A percentile compares a stretch with the other conserved stretches of the same genome.
phyloP scores from a whole-genome alignment of 2,329 filamentous ascomycete genomes.

The Fusarium veterinarium region DNA sequence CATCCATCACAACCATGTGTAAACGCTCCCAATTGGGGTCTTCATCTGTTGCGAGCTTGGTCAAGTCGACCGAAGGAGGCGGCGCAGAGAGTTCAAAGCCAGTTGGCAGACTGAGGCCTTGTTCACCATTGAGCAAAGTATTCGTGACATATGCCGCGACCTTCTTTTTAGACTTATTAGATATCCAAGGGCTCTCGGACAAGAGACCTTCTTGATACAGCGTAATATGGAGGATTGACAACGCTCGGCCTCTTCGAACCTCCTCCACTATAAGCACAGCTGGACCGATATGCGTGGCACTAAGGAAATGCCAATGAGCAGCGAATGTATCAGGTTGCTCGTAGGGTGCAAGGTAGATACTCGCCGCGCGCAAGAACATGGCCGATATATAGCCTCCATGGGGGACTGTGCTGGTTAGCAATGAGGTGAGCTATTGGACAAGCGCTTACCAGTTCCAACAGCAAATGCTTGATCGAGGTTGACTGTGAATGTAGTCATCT shows the following conservation, averaged over 20 bases:
- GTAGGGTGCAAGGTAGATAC: slow-evolving; percentile 48
- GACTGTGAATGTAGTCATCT: slow-evolving; percentile 19
- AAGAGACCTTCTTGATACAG: slow-evolving; percentile 55
- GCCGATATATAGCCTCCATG: slow-evolving; percentile 60
- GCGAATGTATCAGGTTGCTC: slow-evolving; percentile 54
- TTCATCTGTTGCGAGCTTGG: not conserved
- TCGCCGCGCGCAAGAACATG: slow-evolving; percentile 53
- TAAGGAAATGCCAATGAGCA: slow-evolving; percentile 56
- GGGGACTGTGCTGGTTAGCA: slow-evolving; percentile 48
- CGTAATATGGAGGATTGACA: slow-evolving; percentile 56
- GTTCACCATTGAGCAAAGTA: slow-evolving; percentile 40
- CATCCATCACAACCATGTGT: slow-evolving; percentile 33
- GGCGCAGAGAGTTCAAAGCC: slow-evolving; percentile 37
- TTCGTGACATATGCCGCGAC: slow-evolving; percentile 56
- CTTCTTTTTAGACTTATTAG: slow-evolving; percentile 45
- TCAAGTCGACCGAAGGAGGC: slow-evolving; percentile 36
- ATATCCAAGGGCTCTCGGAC: slow-evolving; percentile 50
- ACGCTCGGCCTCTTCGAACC: slow-evolving; percentile 54
- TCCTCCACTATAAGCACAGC: slow-evolving; percentile 55
- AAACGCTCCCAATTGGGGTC: slow-evolving; percentile 37
- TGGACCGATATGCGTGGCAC: slow-evolving; percentile 52
- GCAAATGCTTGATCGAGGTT: slow-evolving; percentile 25
- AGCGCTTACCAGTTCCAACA: slow-evolving; percentile 25
- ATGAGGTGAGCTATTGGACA: not conserved
- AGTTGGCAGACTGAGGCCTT: slow-evolving; percentile 47